Conservation (phyloP, 163 green algal species). For the Coccomyxa subellipsoidea region DNA sequence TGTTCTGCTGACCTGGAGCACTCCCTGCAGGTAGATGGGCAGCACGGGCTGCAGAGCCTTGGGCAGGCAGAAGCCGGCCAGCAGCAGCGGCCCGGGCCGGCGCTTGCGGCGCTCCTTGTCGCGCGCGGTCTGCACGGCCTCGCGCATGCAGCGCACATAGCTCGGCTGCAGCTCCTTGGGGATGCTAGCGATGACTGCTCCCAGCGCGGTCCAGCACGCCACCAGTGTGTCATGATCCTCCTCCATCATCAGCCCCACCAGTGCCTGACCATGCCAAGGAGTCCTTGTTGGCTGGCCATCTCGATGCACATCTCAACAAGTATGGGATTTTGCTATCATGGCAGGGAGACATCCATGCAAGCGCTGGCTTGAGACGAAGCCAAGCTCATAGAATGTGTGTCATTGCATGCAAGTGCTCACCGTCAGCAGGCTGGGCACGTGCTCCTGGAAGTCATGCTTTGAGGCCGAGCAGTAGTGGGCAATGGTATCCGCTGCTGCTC, state of each 20-base stretch:
- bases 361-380: no score
- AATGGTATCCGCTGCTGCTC: slow-evolving; percentile 55
- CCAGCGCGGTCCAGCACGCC: slow-evolving; percentile 69
- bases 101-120: slow-evolving; percentile 72
- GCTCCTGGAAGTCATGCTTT: slow-evolving; percentile 64
- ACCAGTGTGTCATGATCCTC: slow-evolving; percentile 50
- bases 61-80: slow-evolving; percentile 85
- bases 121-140: slow-evolving; percentile 70
- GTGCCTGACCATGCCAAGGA: slow-evolving; percentile 49
- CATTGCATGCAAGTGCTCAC: no score
- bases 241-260: slow-evolving; percentile 74
- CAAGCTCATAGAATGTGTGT: no score
- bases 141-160: slow-evolving; percentile 59
- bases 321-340: no score
- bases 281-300: no score
- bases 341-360: no score
- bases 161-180: slow-evolving; percentile 73
- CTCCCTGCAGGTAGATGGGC: slow-evolving; percentile 89
- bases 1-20: slow-evolving; percentile 64
- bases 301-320: no score
- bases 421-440: slow-evolving; percentile 64
- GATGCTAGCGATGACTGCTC: slow-evolving; percentile 66
- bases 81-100: slow-evolving; percentile 37
- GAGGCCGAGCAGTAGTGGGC: slow-evolving; percentile 51
- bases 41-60: slow-evolving; percentile 85